Evolutionary conservation across 768 basidiomycete species (phyloP), one percentile per base, ranked within the genome.

Genomic region (Russula vinacea): DNA sequence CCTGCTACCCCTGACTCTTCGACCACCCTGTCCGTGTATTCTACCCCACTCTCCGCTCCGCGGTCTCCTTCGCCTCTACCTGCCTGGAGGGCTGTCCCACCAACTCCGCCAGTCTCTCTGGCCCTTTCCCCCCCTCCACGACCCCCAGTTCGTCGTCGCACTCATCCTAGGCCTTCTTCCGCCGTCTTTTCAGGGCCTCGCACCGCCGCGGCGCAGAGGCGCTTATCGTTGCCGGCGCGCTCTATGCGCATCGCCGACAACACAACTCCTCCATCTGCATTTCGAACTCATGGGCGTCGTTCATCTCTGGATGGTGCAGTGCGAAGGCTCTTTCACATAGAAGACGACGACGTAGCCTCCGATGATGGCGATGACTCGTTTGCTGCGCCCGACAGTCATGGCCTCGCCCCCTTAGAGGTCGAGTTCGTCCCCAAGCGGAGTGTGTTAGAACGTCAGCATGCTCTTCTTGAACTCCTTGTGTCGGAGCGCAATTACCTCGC

Each of bases 401-500:
- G 33, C 42, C 47, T 19, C 13, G 3, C 58, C 56, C 52, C 54
- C 1, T 55, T 52, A 16, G 49, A 45, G 6, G 67, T 49, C n/a
- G 59, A 49, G 6, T 16, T 32, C 35, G 24, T 49, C 53, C 52
- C 44, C 32, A 70, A 55, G 69, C 66, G 60, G 40, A 56, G 45
- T 39, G 10, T 49, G 26, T 47, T 51, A 56, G 69, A 72, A 40
- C 70, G 74, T 60, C 87, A 82, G 67, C 88, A 97, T 70, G 89
- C 92, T 7, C 81, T 98, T 56, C 80, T 85, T 68, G 96, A 98
- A 75, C 78, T 98, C 45, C 80, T 98, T 29, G 79, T 83, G 62
- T 95, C 94, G 0, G 96, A 98, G 77, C 78, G 84, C 22, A 84
- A 85, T 8, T 98, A 98, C 73, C 80, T 94, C 10, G 73, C 80